Base-by-base conservation (phyloP, 2,329 filamentous ascomycete genomes). In the Cordyceps cateniannulata region DNA sequence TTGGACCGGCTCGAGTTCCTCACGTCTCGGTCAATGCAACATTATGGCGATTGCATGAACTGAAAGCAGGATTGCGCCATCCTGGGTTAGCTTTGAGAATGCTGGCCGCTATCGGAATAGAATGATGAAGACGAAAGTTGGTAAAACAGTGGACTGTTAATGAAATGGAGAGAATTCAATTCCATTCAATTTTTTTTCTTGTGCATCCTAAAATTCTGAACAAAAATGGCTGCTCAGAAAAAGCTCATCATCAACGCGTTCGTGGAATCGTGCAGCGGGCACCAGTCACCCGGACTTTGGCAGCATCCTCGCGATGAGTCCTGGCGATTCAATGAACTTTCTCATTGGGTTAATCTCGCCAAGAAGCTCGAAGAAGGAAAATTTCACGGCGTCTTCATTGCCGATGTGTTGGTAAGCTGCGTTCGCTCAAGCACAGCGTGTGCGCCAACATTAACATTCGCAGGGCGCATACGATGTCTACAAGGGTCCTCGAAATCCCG, bases 381-480 rank as follows among this genome's bases (percentile, higher is more conserved):
- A 55, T 85, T 87, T 64, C 84, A 87, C 59, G 84, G 83, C 14
- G 85, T 88, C 20, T 88, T 88, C 71, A 85, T 88, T 58, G 85
- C 85, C 0, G 85, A 88, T 66, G 84, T 87, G 7, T 60, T 71
- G 25, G 69, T 71, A 52, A 49, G 68, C 54, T n/a, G 49, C 8
- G 10, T 35, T 40, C 2, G 2, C 5, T 3, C 8, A 2, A 16
- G 4, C 18, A 12, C 25, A 24, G 18, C 8, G 8, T n/a, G 40
- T 42, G n/a, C 1, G 38, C 2, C 55, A 61, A 3, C 44, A 20
- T 50, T 63, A 40, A 61, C 59, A 22, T 18, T 14, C 12, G 3
- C 29, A 71, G 71, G 85, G 84, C 3, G 84, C 84, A 6, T 89
- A 89, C 67, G 86, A 90, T 73, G 85, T 89, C 5, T 90, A 88